phyloP scores from a whole-genome alignment of 345 rosid species.

The Fremontodendron californicum region DNA sequence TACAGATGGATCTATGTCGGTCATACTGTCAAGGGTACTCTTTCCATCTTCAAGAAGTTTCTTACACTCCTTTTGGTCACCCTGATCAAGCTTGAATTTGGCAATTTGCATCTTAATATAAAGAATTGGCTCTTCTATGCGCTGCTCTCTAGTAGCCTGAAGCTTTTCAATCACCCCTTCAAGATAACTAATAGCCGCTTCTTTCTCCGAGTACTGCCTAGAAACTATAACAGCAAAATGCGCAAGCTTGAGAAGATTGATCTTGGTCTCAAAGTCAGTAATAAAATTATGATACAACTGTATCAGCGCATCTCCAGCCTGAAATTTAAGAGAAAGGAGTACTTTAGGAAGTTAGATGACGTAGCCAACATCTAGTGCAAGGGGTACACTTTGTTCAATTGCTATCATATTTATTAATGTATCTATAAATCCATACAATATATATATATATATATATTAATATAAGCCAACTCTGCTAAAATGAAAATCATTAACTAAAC shows the following conservation, averaged over 20 bases:
- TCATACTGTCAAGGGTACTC: slow-evolving; percentile 83
- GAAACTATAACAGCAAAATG: slow-evolving; percentile 95
- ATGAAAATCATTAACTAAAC: background rate
- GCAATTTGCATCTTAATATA: slow-evolving; percentile 90
- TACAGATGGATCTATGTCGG: slow-evolving; percentile 97
- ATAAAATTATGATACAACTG: slow-evolving; percentile 90
- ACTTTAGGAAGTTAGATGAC: background rate
- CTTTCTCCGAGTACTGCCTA: slow-evolving; percentile 85
- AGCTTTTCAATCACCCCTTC: slow-evolving; percentile 87
- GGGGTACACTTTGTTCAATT: background rate
- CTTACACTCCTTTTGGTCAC: slow-evolving; percentile 86
- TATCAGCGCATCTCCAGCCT: slow-evolving; percentile 94
- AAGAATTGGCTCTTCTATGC: slow-evolving; percentile 79
- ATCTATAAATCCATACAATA: background rate
- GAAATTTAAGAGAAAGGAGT: slow-evolving; percentile 21
- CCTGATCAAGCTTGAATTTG: slow-evolving; percentile 79
- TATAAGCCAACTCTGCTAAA: background rate
- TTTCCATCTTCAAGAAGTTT: slow-evolving; percentile 88
- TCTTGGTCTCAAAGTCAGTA: slow-evolving; percentile 95
- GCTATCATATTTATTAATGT: background rate
- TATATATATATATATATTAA: no score
- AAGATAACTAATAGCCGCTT: slow-evolving; percentile 84
- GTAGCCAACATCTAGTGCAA: background rate
- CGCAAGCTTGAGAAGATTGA: slow-evolving; percentile 95
- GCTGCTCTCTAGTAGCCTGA: slow-evolving; percentile 65